These are phyloP conservation scores for Mycena pura DNA, from an alignment of 768 basidiomycete genomes.

Conservation along the genomic window DNA sequence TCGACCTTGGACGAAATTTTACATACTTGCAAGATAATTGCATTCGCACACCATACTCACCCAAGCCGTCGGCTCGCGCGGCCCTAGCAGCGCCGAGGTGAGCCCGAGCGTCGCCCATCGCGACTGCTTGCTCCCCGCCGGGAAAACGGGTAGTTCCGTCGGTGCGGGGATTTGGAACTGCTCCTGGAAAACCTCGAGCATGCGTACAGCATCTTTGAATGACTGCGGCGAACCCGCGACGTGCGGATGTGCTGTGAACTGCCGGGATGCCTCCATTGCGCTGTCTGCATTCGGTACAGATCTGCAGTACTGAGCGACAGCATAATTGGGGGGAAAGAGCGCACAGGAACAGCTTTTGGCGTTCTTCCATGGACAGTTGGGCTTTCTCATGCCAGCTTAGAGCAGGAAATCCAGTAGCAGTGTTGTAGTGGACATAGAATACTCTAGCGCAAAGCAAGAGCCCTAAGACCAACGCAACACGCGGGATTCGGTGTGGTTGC, in stretches of 20 bases:
- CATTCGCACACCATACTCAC: conserved; percentile 38
- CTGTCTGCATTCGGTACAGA: conserved; percentile 63
- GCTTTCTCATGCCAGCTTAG: conserved; percentile 3
- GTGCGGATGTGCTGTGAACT: conserved; percentile 74
- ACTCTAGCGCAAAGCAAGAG: too few relatives aligned
- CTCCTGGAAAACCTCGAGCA: conserved; percentile 72
- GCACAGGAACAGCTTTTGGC: conserved; percentile 35
- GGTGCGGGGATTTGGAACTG: conserved; percentile 61
- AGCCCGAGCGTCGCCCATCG: conserved; percentile 69
- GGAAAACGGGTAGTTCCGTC: conserved; percentile 60
- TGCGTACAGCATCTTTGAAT: conserved; percentile 65
- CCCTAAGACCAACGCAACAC: too few relatives aligned
- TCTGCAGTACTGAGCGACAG: conserved; percentile 41
- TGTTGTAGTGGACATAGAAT: too few relatives aligned
- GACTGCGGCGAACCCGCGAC: conserved; percentile 72
- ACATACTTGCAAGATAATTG: background rate
- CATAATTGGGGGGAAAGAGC: background rate
- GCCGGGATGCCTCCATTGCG: conserved; percentile 62
- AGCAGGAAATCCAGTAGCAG: too few relatives aligned
- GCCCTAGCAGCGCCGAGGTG: conserved; percentile 45
- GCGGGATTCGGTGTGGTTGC: too few relatives aligned
- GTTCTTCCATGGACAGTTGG: conserved; percentile 26
- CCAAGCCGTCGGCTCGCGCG: conserved; percentile 70
- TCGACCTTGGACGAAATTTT: conserved; percentile 42
- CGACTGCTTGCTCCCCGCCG: conserved; percentile 72